Conservation (phyloP, 352 stramenopile genomes). For the Phytopythium cucurbitacearum region DNA sequence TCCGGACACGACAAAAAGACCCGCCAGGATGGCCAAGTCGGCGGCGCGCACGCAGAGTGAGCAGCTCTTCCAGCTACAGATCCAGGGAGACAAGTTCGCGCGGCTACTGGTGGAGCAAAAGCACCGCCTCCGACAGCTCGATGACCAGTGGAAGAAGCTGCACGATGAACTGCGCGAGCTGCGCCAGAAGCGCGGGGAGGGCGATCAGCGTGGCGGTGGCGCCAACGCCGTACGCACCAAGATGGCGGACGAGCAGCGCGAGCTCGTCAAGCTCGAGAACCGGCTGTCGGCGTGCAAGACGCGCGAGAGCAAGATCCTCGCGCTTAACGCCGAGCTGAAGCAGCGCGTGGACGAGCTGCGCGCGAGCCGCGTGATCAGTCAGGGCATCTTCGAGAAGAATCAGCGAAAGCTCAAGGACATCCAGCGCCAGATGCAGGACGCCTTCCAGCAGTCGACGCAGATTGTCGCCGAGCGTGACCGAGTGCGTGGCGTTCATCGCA, state of each 20-base stretch:
- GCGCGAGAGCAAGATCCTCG: slow-evolving; percentile 72
- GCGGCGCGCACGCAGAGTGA: slow-evolving; percentile 69
- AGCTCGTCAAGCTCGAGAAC: slow-evolving; percentile 80
- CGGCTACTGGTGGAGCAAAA: slow-evolving; percentile 67
- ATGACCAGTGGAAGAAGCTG: slow-evolving; percentile 66
- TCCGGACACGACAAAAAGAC: background rate
- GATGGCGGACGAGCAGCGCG: slow-evolving; percentile 70
- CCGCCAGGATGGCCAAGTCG: slow-evolving; percentile 43
- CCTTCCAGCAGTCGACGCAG: slow-evolving; percentile 59
- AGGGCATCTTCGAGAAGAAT: slow-evolving; percentile 80
- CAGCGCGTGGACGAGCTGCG: slow-evolving; percentile 23
- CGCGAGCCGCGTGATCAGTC: slow-evolving; percentile 55
- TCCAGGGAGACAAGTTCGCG: slow-evolving; percentile 78
- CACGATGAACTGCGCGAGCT: slow-evolving; percentile 67
- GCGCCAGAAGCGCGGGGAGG: slow-evolving; percentile 54
- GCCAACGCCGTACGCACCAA: slow-evolving; percentile 63
- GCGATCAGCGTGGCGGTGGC: slow-evolving; percentile 67
- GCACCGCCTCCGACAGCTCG: slow-evolving; percentile 57
- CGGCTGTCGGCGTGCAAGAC: slow-evolving; percentile 63
- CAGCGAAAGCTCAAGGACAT: slow-evolving; percentile 69
- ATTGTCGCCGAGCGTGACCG: slow-evolving; percentile 71
- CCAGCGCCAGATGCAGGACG: slow-evolving; percentile 74
- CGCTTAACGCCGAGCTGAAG: slow-evolving; percentile 49
- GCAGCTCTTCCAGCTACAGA: slow-evolving; percentile 79
- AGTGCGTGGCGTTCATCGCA: slow-evolving; percentile 15